Evolutionary conservation across 148 eudicot genomes (phyloP).

Genomic region (Cornus kousa): DNA sequence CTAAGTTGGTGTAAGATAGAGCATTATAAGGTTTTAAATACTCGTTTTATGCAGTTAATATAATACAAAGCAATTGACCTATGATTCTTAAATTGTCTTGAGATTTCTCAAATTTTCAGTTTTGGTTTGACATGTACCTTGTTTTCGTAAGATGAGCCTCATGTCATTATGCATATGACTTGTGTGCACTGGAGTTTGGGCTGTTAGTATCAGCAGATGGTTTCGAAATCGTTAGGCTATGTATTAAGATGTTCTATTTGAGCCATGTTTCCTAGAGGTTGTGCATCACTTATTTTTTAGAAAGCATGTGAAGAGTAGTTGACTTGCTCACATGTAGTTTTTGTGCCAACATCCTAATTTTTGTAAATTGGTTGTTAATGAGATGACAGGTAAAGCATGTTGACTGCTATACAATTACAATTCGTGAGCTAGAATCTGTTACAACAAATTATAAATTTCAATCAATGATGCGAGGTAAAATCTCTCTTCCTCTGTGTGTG

Average conservation of each 20-base stretch:
- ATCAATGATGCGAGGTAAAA: constrained; percentile 97
- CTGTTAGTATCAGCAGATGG: background rate
- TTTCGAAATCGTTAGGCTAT: background rate
- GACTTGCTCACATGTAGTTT: background rate
- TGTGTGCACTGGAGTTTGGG: background rate
- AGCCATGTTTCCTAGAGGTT: constrained; percentile 1
- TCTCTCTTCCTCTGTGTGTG: background rate
- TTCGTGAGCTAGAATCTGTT: constrained; percentile 71
- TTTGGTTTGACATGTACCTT: too few species aligned
- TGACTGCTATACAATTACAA: constrained; percentile 70
- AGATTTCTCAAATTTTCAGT: background rate
- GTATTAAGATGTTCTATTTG: background rate
- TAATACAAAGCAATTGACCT: too few species aligned
- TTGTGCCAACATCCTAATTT: background rate
- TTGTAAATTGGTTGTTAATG: constrained; percentile 1
- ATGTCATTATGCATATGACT: background rate
- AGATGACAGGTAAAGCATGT: constrained; percentile 77
- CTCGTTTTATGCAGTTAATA: background rate
- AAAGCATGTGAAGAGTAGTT: too few species aligned
- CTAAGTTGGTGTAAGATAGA: background rate
- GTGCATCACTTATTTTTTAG: background rate
- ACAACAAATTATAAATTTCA: constrained; percentile 62
- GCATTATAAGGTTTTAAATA: background rate
- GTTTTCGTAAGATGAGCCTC: background rate
- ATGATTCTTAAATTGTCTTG: background rate